phyloP scores from a whole-genome alignment of 108 stramenopile genomes.

The Schizochytrium sp. region DNA sequence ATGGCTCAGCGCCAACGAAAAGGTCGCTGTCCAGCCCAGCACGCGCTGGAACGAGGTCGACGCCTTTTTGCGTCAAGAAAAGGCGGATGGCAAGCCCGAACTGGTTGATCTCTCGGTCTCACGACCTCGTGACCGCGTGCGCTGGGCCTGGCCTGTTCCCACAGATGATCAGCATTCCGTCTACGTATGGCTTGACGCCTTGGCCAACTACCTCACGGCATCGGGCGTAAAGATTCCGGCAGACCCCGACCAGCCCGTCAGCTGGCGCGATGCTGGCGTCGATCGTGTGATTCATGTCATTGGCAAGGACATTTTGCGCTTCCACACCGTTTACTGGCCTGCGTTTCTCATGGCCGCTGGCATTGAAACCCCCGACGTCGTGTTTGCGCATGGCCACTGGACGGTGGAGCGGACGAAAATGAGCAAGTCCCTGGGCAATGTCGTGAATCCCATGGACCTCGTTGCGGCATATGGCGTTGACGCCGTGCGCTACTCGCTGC shows the following conservation, averaged over 20 bases:
- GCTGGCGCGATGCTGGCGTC: slow-evolving; percentile 41
- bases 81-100: slow-evolving; percentile 35
- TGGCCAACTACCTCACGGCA: slow-evolving; percentile 87
- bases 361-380: slow-evolving; percentile 71
- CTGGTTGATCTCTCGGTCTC: slow-evolving; percentile 75
- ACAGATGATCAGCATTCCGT: slow-evolving; percentile 79
- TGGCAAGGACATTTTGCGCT: slow-evolving; percentile 95
- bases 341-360: slow-evolving; percentile 89
- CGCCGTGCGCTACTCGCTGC: slow-evolving; percentile 75
- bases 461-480: slow-evolving; percentile 81
- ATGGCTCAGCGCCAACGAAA: slow-evolving; percentile 69
- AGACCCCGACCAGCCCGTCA: not conserved
- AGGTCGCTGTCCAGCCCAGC: not conserved
- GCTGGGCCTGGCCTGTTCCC: slow-evolving; percentile 87
- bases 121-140: slow-evolving; percentile 60
- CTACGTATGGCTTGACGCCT: slow-evolving; percentile 98
- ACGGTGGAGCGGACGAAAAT: slow-evolving; percentile 92
- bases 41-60: slow-evolving; percentile 24
- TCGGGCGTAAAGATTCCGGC: slow-evolving; percentile 31
- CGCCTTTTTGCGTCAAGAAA: slow-evolving; percentile 64
- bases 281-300: slow-evolving; percentile 81
- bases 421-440: slow-evolving; percentile 81
- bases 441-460: slow-evolving; percentile 81
- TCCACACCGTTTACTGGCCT: slow-evolving; percentile 97
- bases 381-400: slow-evolving; percentile 98